Conservation (phyloP, 73 alveolate genomes). For the Uronychia binucleata region DNA sequence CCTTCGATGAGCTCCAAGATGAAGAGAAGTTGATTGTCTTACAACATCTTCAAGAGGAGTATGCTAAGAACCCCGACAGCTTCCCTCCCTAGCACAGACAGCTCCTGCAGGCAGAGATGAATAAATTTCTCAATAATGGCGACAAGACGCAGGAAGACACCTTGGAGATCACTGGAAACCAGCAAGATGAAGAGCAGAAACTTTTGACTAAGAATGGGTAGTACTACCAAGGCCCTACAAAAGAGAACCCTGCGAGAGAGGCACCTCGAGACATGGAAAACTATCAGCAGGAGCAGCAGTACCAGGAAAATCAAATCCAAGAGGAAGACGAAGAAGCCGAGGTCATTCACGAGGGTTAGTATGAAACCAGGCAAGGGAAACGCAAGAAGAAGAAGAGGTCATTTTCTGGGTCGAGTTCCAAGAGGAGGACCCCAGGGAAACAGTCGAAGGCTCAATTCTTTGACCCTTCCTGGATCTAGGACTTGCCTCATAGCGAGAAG, state of each 20-base stretch:
- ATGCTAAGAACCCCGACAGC: constrained; percentile 14
- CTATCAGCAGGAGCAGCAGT: neutral
- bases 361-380: neutral
- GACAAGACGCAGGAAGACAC: neutral
- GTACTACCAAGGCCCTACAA: neutral
- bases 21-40: constrained; percentile 18
- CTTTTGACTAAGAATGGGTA: neutral
- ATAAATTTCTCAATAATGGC: neutral
- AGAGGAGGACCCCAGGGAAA: neutral
- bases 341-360: neutral
- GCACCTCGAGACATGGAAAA: neutral
- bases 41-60: constrained; percentile 22
- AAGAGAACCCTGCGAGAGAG: neutral
- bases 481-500: neutral
- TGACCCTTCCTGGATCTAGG: neutral
- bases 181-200: neutral
- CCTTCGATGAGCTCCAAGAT: constrained; percentile 22
- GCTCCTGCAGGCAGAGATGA: neutral
- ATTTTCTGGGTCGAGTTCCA: neutral
- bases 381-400: neutral
- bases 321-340: neutral
- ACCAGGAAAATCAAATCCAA: no score
- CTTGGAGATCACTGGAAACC: neutral
- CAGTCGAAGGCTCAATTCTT: neutral
- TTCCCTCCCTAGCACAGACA: neutral